Base-by-base conservation (phyloP, 495 filamentous ascomycete genomes). In the Aspergillus sclerotioniger region DNA sequence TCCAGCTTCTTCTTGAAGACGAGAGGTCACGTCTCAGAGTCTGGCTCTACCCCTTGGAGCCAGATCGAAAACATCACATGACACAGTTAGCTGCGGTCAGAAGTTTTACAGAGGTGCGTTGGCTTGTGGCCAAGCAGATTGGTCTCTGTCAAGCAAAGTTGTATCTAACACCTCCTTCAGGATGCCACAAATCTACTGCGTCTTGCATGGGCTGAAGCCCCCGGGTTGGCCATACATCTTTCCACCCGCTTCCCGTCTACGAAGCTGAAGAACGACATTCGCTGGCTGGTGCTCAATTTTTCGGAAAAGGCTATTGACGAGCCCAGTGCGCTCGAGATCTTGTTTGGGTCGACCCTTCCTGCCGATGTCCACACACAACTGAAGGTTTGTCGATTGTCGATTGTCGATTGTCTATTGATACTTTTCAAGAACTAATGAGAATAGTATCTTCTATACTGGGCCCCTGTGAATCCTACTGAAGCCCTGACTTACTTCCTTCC, bases 401-500 rank as follows among this genome's bases (percentile, higher is more conserved):
- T 45, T 13, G 10, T 54, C 17, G 8, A 28, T 32, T 44, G 5
- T 16, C 41, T 47, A 17, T 51, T 53, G 21, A 45, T 25, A 44
- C 37, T 16, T 52, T 28, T 51, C 39, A 25, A 28, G 3, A 32
- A 51, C 76, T 84, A 66, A 86, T 63, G 3, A 54, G 12, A 51
- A 50, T 63, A 93, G 87, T 98, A 94, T 71, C 73, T 99, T 16
- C 78, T 98, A 7, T 99, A 89, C 71, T 99, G 95, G 95, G 87
- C 89, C 19, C 85, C 95, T 15, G 90, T 96, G 17, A 95, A 96
- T 64, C 94, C 95, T 2, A 87, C 94, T 51, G 92, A 92, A 15
- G 92, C 95, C 5, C 84, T 95, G 7, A 96, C 92, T 0, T 92
- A 91, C 71, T 98, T 98, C 75, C 68, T 96, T 57, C 95, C 95